Percentiles rank a stretch among this genome's conserved stretches.
These are phyloP conservation scores for Leccinum disarticulatum DNA, from an alignment of 768 basidiomycete genomes.

Conservation along the genomic window DNA sequence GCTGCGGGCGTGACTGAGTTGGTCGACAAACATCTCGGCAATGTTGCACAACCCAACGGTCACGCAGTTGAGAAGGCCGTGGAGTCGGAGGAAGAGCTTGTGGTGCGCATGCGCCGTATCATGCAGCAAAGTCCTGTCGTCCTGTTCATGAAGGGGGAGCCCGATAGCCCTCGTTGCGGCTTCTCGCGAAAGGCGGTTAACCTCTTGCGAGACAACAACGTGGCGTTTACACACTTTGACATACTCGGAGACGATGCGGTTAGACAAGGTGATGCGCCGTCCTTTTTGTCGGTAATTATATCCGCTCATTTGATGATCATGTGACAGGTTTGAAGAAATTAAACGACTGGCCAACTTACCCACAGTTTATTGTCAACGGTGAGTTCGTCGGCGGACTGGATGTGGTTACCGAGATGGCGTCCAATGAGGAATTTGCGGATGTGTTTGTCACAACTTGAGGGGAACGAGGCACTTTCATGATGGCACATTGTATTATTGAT, in stretches of 20 bases:
- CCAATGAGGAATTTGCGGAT: slow-evolving; percentile 73
- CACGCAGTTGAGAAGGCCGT: slow-evolving; percentile 30
- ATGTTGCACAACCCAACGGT: slow-evolving; percentile 12
- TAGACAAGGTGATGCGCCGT: slow-evolving; percentile 58
- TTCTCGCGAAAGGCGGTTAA: slow-evolving; percentile 77
- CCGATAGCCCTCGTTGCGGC: slow-evolving; percentile 76
- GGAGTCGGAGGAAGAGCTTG: slow-evolving; percentile 68
- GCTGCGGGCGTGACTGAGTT: slow-evolving; percentile 59
- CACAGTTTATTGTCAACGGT: slow-evolving; percentile 83
- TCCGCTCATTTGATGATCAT: slow-evolving; percentile 4
- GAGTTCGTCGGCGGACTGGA: slow-evolving; percentile 96
- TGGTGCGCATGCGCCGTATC: slow-evolving; percentile 58
- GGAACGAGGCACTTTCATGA: background rate
- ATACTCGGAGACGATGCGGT: slow-evolving; percentile 81
- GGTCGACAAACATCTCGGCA: slow-evolving; percentile 55
- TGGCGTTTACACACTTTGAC: slow-evolving; percentile 78
- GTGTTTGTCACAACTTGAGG: slow-evolving; percentile 17
- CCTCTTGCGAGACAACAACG: slow-evolving; percentile 60
- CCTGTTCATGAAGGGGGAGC: slow-evolving; percentile 89
- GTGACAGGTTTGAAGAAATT: slow-evolving; percentile 62
- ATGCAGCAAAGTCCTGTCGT: slow-evolving; percentile 83
- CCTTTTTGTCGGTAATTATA: background rate
- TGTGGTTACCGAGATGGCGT: slow-evolving; percentile 85
- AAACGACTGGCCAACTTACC: slow-evolving; percentile 91
- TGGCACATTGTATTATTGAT: slow-evolving; percentile 1